Conservation (phyloP, 2,329 filamentous ascomycete genomes). For the Arthrobotrys conoides region DNA sequence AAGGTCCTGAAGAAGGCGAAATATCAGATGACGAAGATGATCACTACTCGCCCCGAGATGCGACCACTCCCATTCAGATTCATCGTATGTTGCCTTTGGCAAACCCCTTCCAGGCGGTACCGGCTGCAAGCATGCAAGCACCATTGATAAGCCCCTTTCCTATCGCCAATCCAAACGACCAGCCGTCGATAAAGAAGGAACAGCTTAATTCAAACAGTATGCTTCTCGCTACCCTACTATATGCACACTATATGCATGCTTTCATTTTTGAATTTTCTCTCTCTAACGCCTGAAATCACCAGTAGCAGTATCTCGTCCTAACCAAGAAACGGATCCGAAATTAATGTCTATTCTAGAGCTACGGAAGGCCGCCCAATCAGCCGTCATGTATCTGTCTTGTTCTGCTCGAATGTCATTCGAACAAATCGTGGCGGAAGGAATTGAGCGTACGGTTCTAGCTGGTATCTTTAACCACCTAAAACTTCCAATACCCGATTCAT, state of each 20-base stretch:
- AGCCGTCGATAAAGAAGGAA: constrained; percentile 15
- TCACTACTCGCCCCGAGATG: constrained; percentile 54
- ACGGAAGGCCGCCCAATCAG: constrained; percentile 75
- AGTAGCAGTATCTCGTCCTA: constrained; percentile 31
- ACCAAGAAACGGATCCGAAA: constrained; percentile 2
- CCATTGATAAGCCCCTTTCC: constrained; percentile 8
- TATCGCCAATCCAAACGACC: constrained; percentile 14
- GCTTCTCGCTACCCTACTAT: neutral
- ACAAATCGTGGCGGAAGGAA: constrained; percentile 80
- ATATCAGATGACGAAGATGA: constrained; percentile 58
- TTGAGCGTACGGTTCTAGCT: constrained; percentile 76
- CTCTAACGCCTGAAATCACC: constrained; percentile 14
- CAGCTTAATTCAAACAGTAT: constrained; percentile 27
- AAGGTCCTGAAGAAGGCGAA: constrained; percentile 57
- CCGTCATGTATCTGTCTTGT: constrained; percentile 75
- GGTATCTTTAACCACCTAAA: constrained; percentile 79
- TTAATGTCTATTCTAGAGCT: constrained; percentile 37
- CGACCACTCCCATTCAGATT: constrained; percentile 41
- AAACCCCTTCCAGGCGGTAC: constrained; percentile 17
- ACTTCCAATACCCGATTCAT: constrained; percentile 66
- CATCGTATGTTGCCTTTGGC: neutral
- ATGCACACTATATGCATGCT: too few species aligned
- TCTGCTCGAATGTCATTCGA: constrained; percentile 79
- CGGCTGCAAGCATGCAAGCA: constrained; percentile 1
- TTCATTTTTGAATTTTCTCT: neutral